Conservation (phyloP, 768 basidiomycete species). For the Amanita pseudoporphyria region DNA sequence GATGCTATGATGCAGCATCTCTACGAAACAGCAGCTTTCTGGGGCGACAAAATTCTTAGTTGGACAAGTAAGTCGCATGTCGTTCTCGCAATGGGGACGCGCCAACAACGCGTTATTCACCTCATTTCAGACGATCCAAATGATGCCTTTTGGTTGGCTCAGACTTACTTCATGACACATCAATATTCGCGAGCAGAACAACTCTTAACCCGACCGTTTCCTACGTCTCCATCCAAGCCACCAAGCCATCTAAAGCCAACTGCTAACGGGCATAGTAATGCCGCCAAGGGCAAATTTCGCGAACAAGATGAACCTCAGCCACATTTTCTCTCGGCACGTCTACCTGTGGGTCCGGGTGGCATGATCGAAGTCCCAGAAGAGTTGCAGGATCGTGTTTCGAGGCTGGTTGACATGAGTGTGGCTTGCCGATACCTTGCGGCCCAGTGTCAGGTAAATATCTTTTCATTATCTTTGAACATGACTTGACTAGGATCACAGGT, state of each 20-base stretch:
- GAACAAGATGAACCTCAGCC: slow-evolving; percentile 34
- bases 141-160: slow-evolving; percentile 99
- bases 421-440: slow-evolving; percentile 96
- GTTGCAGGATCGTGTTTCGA: slow-evolving; percentile 54
- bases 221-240: slow-evolving; percentile 36
- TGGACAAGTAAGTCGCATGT: slow-evolving; percentile 76
- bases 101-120: slow-evolving; percentile 7
- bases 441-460: slow-evolving; percentile 70
- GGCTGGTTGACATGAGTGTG: slow-evolving; percentile 88
- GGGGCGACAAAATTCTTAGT: slow-evolving; percentile 95
- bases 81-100: slow-evolving; percentile 6
- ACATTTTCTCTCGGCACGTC: slow-evolving; percentile 32
- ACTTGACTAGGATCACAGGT: slow-evolving; percentile 28
- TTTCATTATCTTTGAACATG: background rate
- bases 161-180: slow-evolving; percentile 93
- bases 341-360: slow-evolving; percentile 65
- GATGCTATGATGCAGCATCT: slow-evolving; percentile 98
- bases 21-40: slow-evolving; percentile 94
- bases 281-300: slow-evolving; percentile 53
- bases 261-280: slow-evolving; percentile 31
- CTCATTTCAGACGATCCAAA: slow-evolving; percentile 72
- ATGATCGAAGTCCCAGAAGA: slow-evolving; percentile 62
- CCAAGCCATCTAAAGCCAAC: slow-evolving; percentile 23
- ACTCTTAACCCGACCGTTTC: slow-evolving; percentile 81
- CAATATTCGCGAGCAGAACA: slow-evolving; percentile 93